Base-by-base conservation (phyloP, 129 eudicot species). In the Arctium lappa region DNA sequence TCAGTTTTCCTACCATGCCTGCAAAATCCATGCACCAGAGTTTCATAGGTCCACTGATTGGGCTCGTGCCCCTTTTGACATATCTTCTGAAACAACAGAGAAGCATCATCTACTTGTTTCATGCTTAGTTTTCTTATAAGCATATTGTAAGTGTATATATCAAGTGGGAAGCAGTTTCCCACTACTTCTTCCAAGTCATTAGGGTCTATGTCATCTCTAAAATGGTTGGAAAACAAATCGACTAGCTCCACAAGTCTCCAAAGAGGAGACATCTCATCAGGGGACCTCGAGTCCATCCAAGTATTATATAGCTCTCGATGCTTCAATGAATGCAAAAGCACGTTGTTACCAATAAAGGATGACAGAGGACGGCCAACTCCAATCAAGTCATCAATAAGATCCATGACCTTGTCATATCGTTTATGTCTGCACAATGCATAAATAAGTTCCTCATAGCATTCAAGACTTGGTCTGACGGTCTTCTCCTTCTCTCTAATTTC, bases 371-470 rank as follows among this genome's bases (percentile, higher is more conserved):
- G 90, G 31, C 97, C 92, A 9, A 83, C 75, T 79, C 36, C 40
- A 15, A 84, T 38, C 84, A 89, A 46, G 79, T 91, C 97, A 36
- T 90, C 75, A 8, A 95, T 66, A 22, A 95, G 33, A 76, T 82
- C 50, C 63, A 91, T 38, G 27, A 86, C 89, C 7, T 65, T 72
- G 11, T 76, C 69, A 69, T 89, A 95, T 53, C 74, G 36, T 32
- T 80, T 85, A 71, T 85, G 69, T 32, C 22, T 66, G 72, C 97
- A 91, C 29, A 84, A 78, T 44, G 72, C 60, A 80, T 77, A 81
- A 16, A 95, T 73, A 56, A 95, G 92, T 86, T 91, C 99, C 79
- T 93, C 97, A 34, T 89, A 93, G 69, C 92, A 92, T 44, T 86
- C 80, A 3, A 93, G 83, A 76, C 88, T 86, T 2, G 94, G 93